Evolutionary conservation across 2,329 filamentous ascomycete species (phyloP).

Genomic region (Diaporthe australafricana): DNA sequence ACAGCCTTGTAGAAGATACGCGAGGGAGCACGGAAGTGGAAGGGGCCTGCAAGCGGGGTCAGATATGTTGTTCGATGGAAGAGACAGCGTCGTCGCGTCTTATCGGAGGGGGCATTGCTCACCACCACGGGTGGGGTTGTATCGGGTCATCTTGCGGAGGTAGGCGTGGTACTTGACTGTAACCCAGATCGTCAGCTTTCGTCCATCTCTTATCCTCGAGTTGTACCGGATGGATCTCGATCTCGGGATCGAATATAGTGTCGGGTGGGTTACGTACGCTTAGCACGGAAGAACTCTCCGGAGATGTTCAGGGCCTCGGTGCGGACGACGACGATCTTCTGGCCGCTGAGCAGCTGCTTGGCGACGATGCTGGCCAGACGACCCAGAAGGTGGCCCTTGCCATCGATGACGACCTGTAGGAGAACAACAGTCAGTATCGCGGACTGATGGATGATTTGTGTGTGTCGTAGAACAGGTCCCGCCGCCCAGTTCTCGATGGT

Average conservation of each 20-base stretch:
- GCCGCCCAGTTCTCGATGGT: slow-evolving; percentile 6
- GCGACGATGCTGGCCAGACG: slow-evolving; percentile 97
- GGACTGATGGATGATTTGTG: slow-evolving; percentile 6
- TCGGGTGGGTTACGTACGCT: slow-evolving; percentile 81
- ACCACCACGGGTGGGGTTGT: slow-evolving; percentile 99
- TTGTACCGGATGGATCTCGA: neutral
- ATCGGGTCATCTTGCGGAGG: slow-evolving; percentile 99
- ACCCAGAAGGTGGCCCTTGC: slow-evolving; percentile 99
- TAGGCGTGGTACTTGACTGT: slow-evolving; percentile 99
- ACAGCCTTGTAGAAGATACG: slow-evolving; percentile 99
- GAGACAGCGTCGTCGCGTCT: slow-evolving; percentile 39
- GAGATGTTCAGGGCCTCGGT: slow-evolving; percentile 99
- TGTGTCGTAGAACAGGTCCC: neutral
- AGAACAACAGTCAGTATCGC: slow-evolving; percentile 34
- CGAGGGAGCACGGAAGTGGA: slow-evolving; percentile 99
- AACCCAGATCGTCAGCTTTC: slow-evolving; percentile 61
- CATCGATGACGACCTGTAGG: slow-evolving; percentile 94
- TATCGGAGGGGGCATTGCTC: slow-evolving; percentile 53
- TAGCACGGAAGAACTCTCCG: slow-evolving; percentile 99
- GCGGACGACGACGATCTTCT: slow-evolving; percentile 99
- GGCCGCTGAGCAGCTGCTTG: slow-evolving; percentile 98
- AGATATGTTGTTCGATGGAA: slow-evolving; percentile 57
- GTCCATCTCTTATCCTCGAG: neutral
- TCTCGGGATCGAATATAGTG: slow-evolving; percentile 10
- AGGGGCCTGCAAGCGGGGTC: slow-evolving; percentile 77